Percentiles rank a stretch among this genome's conserved stretches.
Evolutionary conservation across 768 basidiomycete genomes (phyloP).

Genomic region (Rhodotorula kratochvilovae): DNA sequence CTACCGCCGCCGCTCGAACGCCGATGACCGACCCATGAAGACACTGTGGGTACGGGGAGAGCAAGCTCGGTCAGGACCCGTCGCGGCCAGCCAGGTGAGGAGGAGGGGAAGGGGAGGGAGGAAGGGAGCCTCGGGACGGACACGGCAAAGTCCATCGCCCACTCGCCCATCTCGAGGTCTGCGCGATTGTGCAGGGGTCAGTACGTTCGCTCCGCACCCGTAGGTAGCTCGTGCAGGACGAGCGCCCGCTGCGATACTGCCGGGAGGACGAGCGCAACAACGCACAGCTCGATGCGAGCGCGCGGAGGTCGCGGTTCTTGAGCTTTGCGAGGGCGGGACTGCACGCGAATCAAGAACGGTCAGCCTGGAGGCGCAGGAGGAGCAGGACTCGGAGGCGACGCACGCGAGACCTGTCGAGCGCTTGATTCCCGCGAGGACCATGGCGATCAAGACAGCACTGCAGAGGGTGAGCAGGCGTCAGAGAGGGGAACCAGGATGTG

Average conservation of each 20-base stretch:
- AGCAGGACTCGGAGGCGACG: not conserved
- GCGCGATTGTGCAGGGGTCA: not conserved
- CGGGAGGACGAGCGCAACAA: not conserved
- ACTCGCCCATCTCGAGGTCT: not conserved
- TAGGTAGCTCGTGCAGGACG: too few relatives aligned
- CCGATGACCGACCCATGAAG: constrained; percentile 26
- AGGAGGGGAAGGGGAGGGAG: not conserved
- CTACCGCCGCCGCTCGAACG: constrained; percentile 17
- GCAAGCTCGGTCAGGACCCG: too few relatives aligned
- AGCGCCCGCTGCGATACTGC: too few relatives aligned
- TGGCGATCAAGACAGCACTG: constrained; percentile 12
- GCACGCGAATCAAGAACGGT: not conserved
- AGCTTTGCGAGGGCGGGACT: constrained; percentile 15
- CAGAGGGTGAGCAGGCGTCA: not conserved
- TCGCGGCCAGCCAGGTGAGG: not conserved
- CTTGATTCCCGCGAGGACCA: constrained; percentile 21
- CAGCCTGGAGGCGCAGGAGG: not conserved
- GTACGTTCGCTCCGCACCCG: too few relatives aligned
- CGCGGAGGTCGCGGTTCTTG: constrained; percentile 24
- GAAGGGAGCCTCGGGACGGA: too few relatives aligned
- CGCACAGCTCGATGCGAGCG: constrained; percentile 16
- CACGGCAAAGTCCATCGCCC: not conserved
- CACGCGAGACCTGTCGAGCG: constrained; percentile 24
- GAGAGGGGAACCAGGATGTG: too few relatives aligned
- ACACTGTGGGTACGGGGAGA: not conserved